Evolutionary conservation across 2,329 filamentous ascomycete genomes (phyloP).

Genomic region (Cyanodermella asteris): DNA sequence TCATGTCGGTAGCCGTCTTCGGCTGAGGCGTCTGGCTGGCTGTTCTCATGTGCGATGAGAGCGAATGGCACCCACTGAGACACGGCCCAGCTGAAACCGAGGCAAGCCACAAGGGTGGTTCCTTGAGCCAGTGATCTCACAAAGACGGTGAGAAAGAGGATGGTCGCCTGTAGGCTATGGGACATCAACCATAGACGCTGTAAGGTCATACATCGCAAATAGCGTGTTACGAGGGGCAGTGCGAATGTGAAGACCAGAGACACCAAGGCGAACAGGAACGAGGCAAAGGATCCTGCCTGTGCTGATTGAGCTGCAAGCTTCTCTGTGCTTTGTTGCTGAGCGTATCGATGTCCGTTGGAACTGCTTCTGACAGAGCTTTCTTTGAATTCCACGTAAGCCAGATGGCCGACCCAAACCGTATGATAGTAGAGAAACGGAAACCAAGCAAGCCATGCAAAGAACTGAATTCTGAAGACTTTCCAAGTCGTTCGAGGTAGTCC

Average conservation of each 20-base stretch:
- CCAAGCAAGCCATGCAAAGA: constrained; percentile 15
- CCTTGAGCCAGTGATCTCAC: constrained; percentile 5
- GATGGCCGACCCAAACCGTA: constrained; percentile 10
- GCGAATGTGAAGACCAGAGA: constrained; percentile 4
- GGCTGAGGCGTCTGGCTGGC: too few species aligned
- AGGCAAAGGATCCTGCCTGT: constrained; percentile 6
- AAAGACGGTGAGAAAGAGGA: constrained; percentile 9
- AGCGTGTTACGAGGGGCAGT: too few species aligned
- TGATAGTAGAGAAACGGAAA: constrained; percentile 17
- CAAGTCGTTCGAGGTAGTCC: constrained; percentile 6
- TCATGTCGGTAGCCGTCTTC: too few species aligned
- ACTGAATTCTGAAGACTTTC: constrained; percentile 11
- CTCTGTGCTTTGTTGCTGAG: too few species aligned
- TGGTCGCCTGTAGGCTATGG: constrained; percentile 8
- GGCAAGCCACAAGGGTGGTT: constrained; percentile 6
- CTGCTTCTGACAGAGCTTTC: too few species aligned
- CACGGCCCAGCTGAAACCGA: constrained; percentile 13
- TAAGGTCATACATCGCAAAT: too few species aligned
- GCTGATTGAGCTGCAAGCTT: too few species aligned
- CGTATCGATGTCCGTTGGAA: too few species aligned
- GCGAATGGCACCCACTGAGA: constrained; percentile 14
- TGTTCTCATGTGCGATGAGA: constrained; percentile 12
- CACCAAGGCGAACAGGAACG: constrained; percentile 6
- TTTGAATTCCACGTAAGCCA: too few species aligned
- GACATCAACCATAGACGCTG: constrained; percentile 9